A percentile compares a stretch with the other conserved stretches of the same genome.
Evolutionary conservation across 805 yeast species (phyloP).

Genomic region (Lipomyces mesembrius): DNA sequence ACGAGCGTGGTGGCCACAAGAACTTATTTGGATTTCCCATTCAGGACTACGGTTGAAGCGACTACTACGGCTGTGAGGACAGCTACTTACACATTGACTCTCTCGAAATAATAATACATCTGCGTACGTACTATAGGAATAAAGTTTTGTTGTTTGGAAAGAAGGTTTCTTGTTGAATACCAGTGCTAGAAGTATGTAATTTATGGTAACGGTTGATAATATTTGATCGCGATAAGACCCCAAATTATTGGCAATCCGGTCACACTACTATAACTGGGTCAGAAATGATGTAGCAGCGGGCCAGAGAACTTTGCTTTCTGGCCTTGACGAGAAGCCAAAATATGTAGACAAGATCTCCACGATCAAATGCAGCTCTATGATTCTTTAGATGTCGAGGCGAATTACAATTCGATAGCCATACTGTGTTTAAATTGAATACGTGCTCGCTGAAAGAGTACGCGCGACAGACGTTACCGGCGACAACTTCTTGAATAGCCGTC

Average conservation of each 20-base stretch:
- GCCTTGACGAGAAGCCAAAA: too few relatives aligned
- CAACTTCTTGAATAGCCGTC: background rate
- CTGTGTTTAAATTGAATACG: too few relatives aligned
- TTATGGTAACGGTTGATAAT: background rate
- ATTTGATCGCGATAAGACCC: background rate
- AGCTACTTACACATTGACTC: background rate
- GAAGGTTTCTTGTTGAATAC: background rate
- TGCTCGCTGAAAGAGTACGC: too few relatives aligned
- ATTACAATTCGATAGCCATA: too few relatives aligned
- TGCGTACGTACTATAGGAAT: background rate
- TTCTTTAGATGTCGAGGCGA: too few relatives aligned
- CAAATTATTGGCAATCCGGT: background rate
- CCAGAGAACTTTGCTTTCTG: too few relatives aligned
- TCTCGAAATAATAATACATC: background rate
- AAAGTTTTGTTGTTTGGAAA: background rate
- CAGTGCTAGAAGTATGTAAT: background rate
- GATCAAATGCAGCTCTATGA: too few relatives aligned
- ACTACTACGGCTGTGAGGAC: background rate
- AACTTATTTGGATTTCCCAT: background rate
- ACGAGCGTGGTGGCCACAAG: background rate
- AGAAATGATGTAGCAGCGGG: too few relatives aligned
- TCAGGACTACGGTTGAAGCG: background rate
- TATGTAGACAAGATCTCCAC: too few relatives aligned
- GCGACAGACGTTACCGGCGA: background rate
- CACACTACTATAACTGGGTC: too few relatives aligned